Evolutionary conservation across 176 grass and related monocot genomes (phyloP).

Genomic region (Oryza longistaminata): DNA sequence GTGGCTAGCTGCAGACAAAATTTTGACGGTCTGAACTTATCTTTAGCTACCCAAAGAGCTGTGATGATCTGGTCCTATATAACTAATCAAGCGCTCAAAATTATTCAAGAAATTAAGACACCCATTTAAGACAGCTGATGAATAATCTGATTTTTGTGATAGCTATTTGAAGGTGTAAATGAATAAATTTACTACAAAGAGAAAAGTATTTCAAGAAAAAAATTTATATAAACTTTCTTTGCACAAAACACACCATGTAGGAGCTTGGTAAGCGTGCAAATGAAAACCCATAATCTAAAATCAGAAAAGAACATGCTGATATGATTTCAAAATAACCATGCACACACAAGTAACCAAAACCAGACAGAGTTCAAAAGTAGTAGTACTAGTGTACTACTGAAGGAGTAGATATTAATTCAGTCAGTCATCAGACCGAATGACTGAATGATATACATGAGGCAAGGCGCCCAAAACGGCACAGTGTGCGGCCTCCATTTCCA

Average conservation of each 20-base stretch:
- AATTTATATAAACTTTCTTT: no score
- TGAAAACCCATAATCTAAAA: no score
- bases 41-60: not conserved
- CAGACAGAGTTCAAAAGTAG: not conserved
- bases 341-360: not conserved
- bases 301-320: not conserved
- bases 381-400: no score
- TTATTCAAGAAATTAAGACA: not conserved
- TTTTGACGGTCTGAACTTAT: not conserved
- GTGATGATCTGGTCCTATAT: no score
- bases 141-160: no score
- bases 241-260: no score
- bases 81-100: not conserved
- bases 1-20: not conserved
- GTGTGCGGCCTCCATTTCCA: not conserved
- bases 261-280: no score
- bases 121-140: no score
- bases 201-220: no score
- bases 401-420: not conserved
- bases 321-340: not conserved
- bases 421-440: not conserved
- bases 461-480: not conserved
- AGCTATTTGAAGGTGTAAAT: no score
- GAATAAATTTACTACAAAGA: no score
- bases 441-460: not conserved